Evolutionary conservation across 306 rosid species (phyloP).

Genomic region (Phaseolus lunatus): DNA sequence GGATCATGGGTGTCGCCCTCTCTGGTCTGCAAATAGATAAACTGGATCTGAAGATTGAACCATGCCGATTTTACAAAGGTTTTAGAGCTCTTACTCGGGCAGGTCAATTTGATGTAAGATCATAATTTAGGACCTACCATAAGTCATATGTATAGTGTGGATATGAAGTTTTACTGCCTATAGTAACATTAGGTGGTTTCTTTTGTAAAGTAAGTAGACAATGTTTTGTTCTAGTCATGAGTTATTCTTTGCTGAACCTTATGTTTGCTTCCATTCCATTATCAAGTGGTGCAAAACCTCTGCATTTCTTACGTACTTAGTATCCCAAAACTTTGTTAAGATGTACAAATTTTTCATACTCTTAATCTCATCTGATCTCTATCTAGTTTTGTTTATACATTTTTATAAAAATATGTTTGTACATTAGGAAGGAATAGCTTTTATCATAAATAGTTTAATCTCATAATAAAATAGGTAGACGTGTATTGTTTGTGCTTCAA

Average conservation of each 20-base stretch:
- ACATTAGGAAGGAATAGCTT: not conserved
- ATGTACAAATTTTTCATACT: not conserved
- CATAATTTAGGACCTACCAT: constrained; percentile 41
- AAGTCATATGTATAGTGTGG: constrained; percentile 7
- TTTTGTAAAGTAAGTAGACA: not conserved
- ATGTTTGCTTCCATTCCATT: not conserved
- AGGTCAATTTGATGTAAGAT: constrained; percentile 82
- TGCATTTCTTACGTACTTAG: not conserved
- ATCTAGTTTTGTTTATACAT: not conserved
- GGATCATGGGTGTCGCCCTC: constrained; percentile 78
- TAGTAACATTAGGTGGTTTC: constrained; percentile 1
- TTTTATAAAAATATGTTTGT: not conserved
- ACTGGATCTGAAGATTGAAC: constrained; percentile 64
- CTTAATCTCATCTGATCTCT: not conserved
- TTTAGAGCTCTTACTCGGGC: constrained; percentile 80
- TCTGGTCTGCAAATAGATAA: constrained; percentile 81
- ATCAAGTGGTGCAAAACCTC: not conserved
- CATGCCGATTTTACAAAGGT: constrained; percentile 70
- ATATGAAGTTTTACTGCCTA: constrained; percentile 25
- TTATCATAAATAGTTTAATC: not conserved
- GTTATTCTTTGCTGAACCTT: not conserved
- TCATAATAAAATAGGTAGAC: not conserved
- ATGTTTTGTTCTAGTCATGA: constrained; percentile 13
- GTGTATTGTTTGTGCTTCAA: not conserved
- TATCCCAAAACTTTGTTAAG: not conserved